Conservation (phyloP, 768 basidiomycete species). For the Clavaria fumosa region DNA sequence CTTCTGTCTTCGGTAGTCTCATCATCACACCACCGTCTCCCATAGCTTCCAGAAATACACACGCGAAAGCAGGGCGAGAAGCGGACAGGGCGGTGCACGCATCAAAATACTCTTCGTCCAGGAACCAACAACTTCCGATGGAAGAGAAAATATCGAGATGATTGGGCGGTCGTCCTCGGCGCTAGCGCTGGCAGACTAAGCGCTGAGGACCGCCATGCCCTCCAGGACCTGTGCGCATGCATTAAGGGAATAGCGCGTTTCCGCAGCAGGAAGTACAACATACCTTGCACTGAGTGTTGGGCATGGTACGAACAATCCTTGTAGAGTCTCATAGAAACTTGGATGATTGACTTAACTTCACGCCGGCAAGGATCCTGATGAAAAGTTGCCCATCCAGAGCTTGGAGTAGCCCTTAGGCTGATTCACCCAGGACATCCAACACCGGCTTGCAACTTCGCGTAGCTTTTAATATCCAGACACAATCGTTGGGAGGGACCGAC, state of each 20-base stretch:
- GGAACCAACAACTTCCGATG: constrained; percentile 87
- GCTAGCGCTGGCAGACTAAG: constrained; percentile 37
- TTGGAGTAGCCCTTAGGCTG: no score
- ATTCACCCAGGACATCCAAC: constrained; percentile 64
- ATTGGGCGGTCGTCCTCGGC: constrained; percentile 51
- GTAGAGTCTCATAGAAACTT: constrained; percentile 64
- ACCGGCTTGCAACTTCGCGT: no score
- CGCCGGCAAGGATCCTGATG: constrained; percentile 93
- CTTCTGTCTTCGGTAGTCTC: constrained; percentile 89
- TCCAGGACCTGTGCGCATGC: constrained; percentile 65
- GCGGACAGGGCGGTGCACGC: constrained; percentile 94
- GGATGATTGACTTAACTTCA: constrained; percentile 70
- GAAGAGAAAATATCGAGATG: constrained; percentile 89
- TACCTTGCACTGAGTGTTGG: constrained; percentile 94
- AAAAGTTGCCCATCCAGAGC: constrained; percentile 83
- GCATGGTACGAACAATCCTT: constrained; percentile 90
- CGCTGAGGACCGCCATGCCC: constrained; percentile 93
- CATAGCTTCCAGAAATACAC: constrained; percentile 96
- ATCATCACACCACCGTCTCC: constrained; percentile 99
- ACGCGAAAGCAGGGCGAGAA: constrained; percentile 93
- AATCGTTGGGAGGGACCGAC: no score
- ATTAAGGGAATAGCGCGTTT: no score
- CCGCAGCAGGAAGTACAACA: no score
- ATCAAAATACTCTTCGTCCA: constrained; percentile 98
- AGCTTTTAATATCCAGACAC: no score